Evolutionary conservation across 2,329 filamentous ascomycete genomes (phyloP), one percentile per base, ranked within the genome.

Genomic region (Fragosphaeria purpurea): DNA sequence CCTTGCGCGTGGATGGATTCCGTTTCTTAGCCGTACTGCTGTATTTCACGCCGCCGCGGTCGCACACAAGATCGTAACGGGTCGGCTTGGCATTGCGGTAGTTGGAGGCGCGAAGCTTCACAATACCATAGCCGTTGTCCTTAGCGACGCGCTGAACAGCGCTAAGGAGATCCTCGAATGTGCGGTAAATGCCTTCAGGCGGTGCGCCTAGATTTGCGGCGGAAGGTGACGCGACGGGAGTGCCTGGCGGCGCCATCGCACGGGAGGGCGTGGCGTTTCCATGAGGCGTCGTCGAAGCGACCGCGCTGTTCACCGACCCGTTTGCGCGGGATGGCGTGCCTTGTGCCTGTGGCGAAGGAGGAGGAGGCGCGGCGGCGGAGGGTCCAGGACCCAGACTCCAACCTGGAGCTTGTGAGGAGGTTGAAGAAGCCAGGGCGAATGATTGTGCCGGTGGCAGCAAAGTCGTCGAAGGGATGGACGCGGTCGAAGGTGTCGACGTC

Each of bases 1-100:
- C 76, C 65, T 82, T 82, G 61, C 78, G 76, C 42, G 78, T 82
- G 49, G 76, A 80, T 1, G 78, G 78, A 57, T 79, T 81, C 51
- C 78, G 74, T 67, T 81, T 82, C 70, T 81, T 81, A 7, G 78
- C 78, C 1, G 78, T 82, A 64, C 77, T 81, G 66, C 70, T 79
- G 65, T 82, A 82, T 64, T 81, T 82, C 61, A 82, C 78, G 53
- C 78, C 78, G 49, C 78, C 78, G 41, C 78, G 76, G 56, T 82
- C 78, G 64, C 78, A 82, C 37, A 82, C 78, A 9, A 82, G 68
- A 55, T 82, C 78, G 63, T 80, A 82, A 12, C 78, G 74, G 22
- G 78, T 81, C 1, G 78, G 77, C 58, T 80, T 80, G 53, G 76
- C 74, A 49, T 82, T 78, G 43, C 78, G 77, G 57, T 82, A 82